phyloP scores from a whole-genome alignment of 1,284 basidiomycete genomes.

The Lignosus rhinocerotis region DNA sequence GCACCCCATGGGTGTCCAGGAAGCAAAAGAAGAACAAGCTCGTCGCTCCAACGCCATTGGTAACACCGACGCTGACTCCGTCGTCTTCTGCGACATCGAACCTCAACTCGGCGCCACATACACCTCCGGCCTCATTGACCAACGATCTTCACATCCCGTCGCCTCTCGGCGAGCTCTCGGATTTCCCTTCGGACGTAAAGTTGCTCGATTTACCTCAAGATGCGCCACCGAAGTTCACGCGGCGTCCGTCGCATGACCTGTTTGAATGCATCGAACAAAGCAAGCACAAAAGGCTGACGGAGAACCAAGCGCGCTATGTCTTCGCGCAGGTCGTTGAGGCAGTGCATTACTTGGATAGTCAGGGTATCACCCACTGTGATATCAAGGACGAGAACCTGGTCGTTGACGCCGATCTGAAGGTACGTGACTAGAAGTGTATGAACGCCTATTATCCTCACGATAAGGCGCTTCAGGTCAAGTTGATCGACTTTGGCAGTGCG shows the following conservation, averaged over 20 bases:
- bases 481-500: slow-evolving; percentile 93
- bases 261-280: slow-evolving; percentile 94
- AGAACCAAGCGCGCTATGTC: slow-evolving; percentile 77
- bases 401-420: slow-evolving; percentile 74
- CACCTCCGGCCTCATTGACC: slow-evolving; percentile 41
- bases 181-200: slow-evolving; percentile 4
- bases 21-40: slow-evolving; percentile 33
- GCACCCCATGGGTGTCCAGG: slow-evolving; percentile 72
- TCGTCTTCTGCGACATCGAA: slow-evolving; percentile 53
- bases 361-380: slow-evolving; percentile 86
- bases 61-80: slow-evolving; percentile 49
- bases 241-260: slow-evolving; percentile 84
- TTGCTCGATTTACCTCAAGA: slow-evolving; percentile 22
- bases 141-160: slow-evolving; percentile 28
- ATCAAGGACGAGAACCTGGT: slow-evolving; percentile 95
- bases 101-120: slow-evolving; percentile 28
- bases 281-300: slow-evolving; percentile 75
- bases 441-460: slow-evolving; percentile 4
- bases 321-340: slow-evolving; percentile 88
- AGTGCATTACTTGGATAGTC: slow-evolving; percentile 73
- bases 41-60: slow-evolving; percentile 31
- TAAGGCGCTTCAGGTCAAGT: slow-evolving; percentile 64
- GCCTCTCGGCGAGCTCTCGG: slow-evolving; percentile 9
- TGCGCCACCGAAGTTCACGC: slow-evolving; percentile 53
- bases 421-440: slow-evolving; percentile 1